Evolutionary conservation across 495 filamentous ascomycete genomes (phyloP).

Genomic region (Neurospora sp.): DNA sequence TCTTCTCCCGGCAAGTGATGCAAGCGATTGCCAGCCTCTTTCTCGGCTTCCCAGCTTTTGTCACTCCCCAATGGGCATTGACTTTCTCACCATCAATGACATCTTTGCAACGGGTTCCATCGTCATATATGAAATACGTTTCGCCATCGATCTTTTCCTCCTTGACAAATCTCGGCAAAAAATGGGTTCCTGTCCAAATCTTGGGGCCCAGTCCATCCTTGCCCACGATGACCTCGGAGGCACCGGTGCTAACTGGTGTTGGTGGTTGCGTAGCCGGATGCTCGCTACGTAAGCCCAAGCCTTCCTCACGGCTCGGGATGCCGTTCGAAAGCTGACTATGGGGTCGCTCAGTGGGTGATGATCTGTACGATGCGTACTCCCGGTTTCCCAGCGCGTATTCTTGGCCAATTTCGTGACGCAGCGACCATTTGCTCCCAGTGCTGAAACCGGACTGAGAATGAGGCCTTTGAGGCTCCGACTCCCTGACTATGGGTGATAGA

Average conservation of each 20-base stretch:
- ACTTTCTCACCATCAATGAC: slow-evolving; percentile 76
- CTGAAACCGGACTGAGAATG: slow-evolving; percentile 16
- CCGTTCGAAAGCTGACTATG: slow-evolving; percentile 8
- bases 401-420: slow-evolving; percentile 20
- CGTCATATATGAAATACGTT: slow-evolving; percentile 78
- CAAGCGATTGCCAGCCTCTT: slow-evolving; percentile 86
- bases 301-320: slow-evolving; percentile 10
- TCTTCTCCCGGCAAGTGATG: slow-evolving; percentile 86
- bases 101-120: slow-evolving; percentile 73
- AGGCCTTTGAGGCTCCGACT: slow-evolving; percentile 20
- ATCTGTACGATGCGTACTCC: slow-evolving; percentile 11
- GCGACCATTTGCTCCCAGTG: slow-evolving; percentile 17
- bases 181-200: slow-evolving; percentile 52
- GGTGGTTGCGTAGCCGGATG: slow-evolving; percentile 17
- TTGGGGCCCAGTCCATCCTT: slow-evolving; percentile 49
- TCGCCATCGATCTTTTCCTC: slow-evolving; percentile 61
- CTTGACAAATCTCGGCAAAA: slow-evolving; percentile 47
- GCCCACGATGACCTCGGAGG: slow-evolving; percentile 30
- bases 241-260: slow-evolving; percentile 29
- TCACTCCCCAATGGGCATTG: slow-evolving; percentile 87
- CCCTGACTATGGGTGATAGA: slow-evolving; percentile 26
- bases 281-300: slow-evolving; percentile 10
- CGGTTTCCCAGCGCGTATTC: slow-evolving; percentile 24
- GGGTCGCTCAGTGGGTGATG: slow-evolving; percentile 13
- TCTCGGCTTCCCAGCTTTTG: slow-evolving; percentile 83